These are phyloP conservation scores for Sporothrix protearum DNA, from an alignment of 2,329 filamentous ascomycete genomes.

Conservation along the genomic window DNA sequence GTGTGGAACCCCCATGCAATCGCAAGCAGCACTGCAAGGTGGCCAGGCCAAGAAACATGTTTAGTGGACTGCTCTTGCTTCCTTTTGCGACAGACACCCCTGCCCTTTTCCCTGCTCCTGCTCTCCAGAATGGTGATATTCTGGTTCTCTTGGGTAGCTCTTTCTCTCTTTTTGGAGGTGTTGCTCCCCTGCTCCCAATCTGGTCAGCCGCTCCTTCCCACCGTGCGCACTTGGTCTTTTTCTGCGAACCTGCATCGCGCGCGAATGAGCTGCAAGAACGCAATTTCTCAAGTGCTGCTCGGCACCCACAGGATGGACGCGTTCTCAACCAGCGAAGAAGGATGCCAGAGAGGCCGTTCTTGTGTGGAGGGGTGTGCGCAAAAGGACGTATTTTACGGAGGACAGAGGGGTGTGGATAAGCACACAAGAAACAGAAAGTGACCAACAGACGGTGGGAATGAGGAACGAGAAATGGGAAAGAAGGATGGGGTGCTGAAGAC, in stretches of 20 bases:
- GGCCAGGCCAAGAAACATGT: conserved; percentile 7
- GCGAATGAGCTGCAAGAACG: conserved; percentile 13
- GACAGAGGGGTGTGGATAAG: not conserved
- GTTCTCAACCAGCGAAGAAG: conserved; percentile 4
- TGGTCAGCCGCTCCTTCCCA: conserved; percentile 1
- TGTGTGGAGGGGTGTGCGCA: not conserved
- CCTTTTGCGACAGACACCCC: not conserved
- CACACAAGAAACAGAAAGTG: not conserved
- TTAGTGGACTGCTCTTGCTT: not conserved
- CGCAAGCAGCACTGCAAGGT: not conserved
- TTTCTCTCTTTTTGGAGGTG: not conserved
- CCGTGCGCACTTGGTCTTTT: not conserved
- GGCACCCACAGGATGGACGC: conserved; percentile 3
- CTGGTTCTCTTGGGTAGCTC: not conserved
- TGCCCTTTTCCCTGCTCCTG: not conserved
- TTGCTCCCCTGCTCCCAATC: not conserved
- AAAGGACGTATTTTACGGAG: not conserved
- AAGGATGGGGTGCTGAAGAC: not conserved
- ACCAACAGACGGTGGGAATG: not conserved
- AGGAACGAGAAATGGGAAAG: not conserved
- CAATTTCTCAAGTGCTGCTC: not conserved
- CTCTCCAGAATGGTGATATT: not conserved
- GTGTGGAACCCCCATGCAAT: not conserved
- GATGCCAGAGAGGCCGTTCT: not conserved
- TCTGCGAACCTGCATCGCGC: not conserved